Evolutionary conservation across 2,329 filamentous ascomycete species (phyloP), one percentile per base, ranked within the genome.

Genomic region (Thielaviopsis euricoi): DNA sequence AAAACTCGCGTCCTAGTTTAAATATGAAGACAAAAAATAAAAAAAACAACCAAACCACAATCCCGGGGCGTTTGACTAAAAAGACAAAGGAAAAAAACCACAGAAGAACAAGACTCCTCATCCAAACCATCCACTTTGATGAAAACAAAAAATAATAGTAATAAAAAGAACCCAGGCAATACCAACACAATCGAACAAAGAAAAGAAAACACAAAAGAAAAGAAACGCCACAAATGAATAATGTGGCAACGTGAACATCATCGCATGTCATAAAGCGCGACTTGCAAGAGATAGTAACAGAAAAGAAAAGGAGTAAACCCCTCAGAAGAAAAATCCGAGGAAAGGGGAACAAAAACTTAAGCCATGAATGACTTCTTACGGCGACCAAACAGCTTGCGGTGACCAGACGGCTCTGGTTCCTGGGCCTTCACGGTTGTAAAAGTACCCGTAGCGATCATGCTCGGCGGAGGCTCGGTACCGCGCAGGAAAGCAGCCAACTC

Each of bases 401-500:
- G 58, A 55, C 56, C 63, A 60, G 61, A 62, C 51, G 55, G 49
- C 25, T 37, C 40, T 15, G 46, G 49, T 54, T 49, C 58, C 25
- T 40, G 46, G 21, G 37, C 29, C 9, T 25, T 13, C 17, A 22
- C 15, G 13, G 58, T 21, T 3, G 19, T 48, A 40, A 48, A 51
- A 19, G 50, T 19, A 10, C 46, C 17, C 19, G 19, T 51, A 6
- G 25, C 48, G 56, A 55, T 56, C 48, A 55, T 58, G 13, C 49
- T 26, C 6, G 58, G 9, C 33, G 83, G 82, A 2, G 86, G 85
- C 37, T 76, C 82, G 15, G 84, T 86, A 64, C 81, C 81, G 56
- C 77, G 79, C 33, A 93, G 71, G 67, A 91, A 91, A 55, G 82
- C 80, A 0, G 87, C 86, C 51, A 91, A 70, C 55, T 89, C 86